Percentiles rank a stretch among this genome's conserved stretches.
Evolutionary conservation across 345 rosid species (phyloP).

Genomic region (Odontarrhena argentea): DNA sequence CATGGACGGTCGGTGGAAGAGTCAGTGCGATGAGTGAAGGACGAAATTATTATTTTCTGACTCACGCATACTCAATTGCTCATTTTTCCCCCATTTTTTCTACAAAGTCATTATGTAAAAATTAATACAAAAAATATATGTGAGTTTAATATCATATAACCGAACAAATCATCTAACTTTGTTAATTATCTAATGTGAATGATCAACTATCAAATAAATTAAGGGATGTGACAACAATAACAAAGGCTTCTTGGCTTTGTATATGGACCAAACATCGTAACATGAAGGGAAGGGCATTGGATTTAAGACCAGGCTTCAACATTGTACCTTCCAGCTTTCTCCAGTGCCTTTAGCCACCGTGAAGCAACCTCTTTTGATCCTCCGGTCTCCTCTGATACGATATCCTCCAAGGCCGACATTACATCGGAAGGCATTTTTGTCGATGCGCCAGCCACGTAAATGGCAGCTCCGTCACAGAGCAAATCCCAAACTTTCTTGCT

Average conservation of each 20-base stretch:
- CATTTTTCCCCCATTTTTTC: neutral
- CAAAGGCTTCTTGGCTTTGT: neutral
- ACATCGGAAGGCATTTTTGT: slow-evolving; percentile 93
- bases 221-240: slow-evolving; percentile 1
- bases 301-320: slow-evolving; percentile 95
- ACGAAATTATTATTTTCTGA: neutral
- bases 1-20: neutral
- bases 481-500: slow-evolving; percentile 65
- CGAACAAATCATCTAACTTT: neutral
- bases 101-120: too few species aligned
- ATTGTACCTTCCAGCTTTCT: slow-evolving; percentile 78
- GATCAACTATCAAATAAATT: neutral
- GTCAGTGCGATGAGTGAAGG: neutral
- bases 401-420: slow-evolving; percentile 71
- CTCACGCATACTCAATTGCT: slow-evolving; percentile 28
- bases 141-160: too few species aligned
- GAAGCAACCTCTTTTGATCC: slow-evolving; percentile 60
- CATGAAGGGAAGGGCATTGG: neutral
- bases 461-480: slow-evolving; percentile 60
- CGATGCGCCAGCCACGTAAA: slow-evolving; percentile 88
- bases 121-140: too few species aligned
- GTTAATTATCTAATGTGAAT: neutral
- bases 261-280: neutral
- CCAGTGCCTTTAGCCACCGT: slow-evolving; percentile 64
- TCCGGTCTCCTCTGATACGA: slow-evolving; percentile 54